These are phyloP conservation scores for Anisodus tanguticus DNA, from an alignment of 257 asterid genomes.

Conservation along the genomic window DNA sequence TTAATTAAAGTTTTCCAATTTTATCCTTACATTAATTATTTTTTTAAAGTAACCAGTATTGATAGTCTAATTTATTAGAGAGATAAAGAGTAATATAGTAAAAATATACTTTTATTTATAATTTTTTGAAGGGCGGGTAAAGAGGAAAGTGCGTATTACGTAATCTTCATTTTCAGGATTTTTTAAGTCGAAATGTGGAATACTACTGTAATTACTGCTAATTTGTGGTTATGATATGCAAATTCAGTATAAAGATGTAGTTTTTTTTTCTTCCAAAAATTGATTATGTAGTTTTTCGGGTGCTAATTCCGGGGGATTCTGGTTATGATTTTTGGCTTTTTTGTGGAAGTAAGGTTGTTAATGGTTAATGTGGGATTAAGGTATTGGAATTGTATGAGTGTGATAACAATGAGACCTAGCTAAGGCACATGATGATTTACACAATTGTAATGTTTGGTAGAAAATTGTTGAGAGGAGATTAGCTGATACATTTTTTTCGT, in stretches of 20 bases:
- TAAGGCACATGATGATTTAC: neutral
- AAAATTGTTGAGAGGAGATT: neutral
- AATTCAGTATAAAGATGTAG: neutral
- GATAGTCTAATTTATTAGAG: too few relatives aligned
- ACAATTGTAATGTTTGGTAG: neutral
- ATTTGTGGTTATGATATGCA: neutral
- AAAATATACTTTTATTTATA: too few relatives aligned
- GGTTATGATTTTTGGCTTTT: neutral
- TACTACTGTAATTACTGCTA: neutral
- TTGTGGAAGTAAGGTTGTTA: neutral
- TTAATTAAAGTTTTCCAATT: too few relatives aligned
- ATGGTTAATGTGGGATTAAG: neutral
- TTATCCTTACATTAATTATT: too few relatives aligned
- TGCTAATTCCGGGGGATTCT: neutral
- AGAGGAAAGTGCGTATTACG: too few relatives aligned
- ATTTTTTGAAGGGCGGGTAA: too few relatives aligned
- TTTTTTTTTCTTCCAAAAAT: neutral
- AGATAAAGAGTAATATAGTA: too few relatives aligned
- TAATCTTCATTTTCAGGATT: too few relatives aligned
- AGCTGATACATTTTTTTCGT: neutral
- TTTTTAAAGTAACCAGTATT: too few relatives aligned
- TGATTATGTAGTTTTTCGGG: neutral
- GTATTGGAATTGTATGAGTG: neutral
- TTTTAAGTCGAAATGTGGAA: too few relatives aligned
- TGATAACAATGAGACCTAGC: neutral